Evolutionary conservation across 2,329 filamentous ascomycete species (phyloP).

Genomic region (Acarospora socialis): DNA sequence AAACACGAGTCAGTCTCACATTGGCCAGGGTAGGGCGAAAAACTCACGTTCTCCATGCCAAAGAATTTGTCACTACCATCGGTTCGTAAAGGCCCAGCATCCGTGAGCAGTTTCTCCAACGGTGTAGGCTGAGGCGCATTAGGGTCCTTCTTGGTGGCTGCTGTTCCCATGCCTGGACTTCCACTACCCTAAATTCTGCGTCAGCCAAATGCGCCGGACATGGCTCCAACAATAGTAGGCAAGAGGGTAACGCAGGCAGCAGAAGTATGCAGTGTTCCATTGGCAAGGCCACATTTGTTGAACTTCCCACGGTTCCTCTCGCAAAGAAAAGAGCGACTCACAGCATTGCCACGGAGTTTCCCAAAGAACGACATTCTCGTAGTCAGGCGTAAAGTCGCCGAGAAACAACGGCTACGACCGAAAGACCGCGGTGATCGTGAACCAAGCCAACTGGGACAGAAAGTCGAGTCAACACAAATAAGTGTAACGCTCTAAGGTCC

Average conservation of each 20-base stretch:
- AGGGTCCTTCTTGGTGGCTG: slow-evolving; percentile 44
- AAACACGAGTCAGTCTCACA: slow-evolving; percentile 3
- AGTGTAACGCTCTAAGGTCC: too few species aligned
- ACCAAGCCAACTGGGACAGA: too few species aligned
- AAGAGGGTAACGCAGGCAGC: too few species aligned
- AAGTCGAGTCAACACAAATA: too few species aligned
- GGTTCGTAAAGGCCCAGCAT: slow-evolving; percentile 62
- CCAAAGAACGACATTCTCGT: slow-evolving; percentile 43
- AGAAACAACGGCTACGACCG: too few species aligned
- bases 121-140: slow-evolving; percentile 43
- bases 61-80: slow-evolving; percentile 98
- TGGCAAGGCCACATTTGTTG: too few species aligned
- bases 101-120: slow-evolving; percentile 62
- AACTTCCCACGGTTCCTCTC: neutral
- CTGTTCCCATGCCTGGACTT: slow-evolving; percentile 30
- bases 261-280: too few species aligned
- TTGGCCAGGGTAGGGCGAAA: slow-evolving; percentile 8
- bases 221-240: neutral
- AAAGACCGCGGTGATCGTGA: too few species aligned
- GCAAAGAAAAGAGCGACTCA: slow-evolving; percentile 21
- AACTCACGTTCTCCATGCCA: slow-evolving; percentile 87
- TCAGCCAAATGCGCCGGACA: neutral
- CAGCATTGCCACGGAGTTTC: slow-evolving; percentile 36
- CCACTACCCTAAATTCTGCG: neutral
- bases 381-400: too few species aligned